Conservation (phyloP, 2,329 filamentous ascomycete genomes). For the Fusarium bulbicola region DNA sequence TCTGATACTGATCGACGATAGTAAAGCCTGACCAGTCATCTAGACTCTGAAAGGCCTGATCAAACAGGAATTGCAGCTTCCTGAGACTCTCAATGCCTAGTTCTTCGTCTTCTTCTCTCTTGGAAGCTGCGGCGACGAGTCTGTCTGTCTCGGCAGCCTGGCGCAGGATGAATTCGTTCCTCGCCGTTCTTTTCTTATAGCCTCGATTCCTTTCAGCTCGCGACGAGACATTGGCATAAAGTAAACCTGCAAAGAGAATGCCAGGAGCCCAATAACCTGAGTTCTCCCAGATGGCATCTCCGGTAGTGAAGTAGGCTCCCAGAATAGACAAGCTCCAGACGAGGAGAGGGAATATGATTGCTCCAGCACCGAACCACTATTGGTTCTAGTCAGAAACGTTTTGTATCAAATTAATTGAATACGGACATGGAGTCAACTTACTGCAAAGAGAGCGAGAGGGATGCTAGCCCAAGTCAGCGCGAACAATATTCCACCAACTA, state of each 20-base stretch:
- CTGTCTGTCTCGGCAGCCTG: background rate
- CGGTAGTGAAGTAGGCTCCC: background rate
- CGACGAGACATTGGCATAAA: rapidly evolving
- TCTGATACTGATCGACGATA: background rate
- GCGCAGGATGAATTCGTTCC: background rate
- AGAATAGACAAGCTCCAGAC: background rate
- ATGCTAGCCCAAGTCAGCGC: background rate
- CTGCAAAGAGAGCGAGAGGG: background rate
- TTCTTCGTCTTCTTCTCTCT: background rate
- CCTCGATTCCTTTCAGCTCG: rapidly evolving
- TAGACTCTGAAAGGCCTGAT: rapidly evolving
- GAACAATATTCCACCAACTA: background rate
- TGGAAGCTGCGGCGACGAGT: background rate
- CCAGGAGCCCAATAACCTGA: background rate
- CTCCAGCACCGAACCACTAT: background rate
- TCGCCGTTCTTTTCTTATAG: background rate
- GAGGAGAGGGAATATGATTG: background rate
- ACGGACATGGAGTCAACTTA: rapidly evolving
- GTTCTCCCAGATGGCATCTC: background rate
- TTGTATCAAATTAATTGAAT: rapidly evolving
- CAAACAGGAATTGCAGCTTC: background rate
- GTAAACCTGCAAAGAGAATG: rapidly evolving
- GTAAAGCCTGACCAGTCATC: background rate
- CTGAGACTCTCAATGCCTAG: background rate
- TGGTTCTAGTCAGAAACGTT: rapidly evolving